Evolutionary conservation across 805 yeast genomes (phyloP).

Genomic region (Wickerhamiella dianesei): DNA sequence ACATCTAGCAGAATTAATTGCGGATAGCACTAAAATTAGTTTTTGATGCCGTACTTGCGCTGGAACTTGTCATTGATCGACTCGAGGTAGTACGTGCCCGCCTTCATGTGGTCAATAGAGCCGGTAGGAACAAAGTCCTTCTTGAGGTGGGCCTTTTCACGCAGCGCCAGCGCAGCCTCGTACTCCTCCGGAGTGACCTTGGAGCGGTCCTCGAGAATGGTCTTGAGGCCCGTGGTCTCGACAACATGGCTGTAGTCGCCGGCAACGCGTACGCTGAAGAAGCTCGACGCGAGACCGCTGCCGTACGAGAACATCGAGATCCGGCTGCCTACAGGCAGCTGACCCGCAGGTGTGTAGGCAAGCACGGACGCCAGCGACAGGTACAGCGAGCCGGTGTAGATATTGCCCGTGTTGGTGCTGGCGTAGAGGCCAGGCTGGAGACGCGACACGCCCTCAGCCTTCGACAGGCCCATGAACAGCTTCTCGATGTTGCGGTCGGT

Average conservation of each 20-base stretch:
- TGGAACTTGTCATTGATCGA: conserved; percentile 78
- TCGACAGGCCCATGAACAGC: conserved; percentile 64
- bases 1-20: no score
- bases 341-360: conserved; percentile 57
- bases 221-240: conserved; percentile 48
- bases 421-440: conserved; percentile 70
- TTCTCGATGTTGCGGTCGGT: conserved; percentile 74
- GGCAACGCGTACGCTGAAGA: conserved; percentile 63
- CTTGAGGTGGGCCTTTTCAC: conserved; percentile 82
- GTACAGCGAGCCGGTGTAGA: conserved; percentile 92
- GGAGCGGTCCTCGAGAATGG: conserved; percentile 52
- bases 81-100: conserved; percentile 74
- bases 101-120: conserved; percentile 49
- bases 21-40: no score
- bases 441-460: conserved; percentile 50
- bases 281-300: conserved; percentile 89
- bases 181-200: conserved; percentile 64
- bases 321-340: conserved; percentile 60
- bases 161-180: conserved; percentile 63
- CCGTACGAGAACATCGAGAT: conserved; percentile 94
- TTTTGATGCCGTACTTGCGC: conserved; percentile 51
- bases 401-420: conserved; percentile 95
- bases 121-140: conserved; percentile 73
- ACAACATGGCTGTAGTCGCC: conserved; percentile 51
- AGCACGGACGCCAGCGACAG: conserved; percentile 74